Percentiles rank a stretch among this genome's conserved stretches.
Conservation (phyloP, 306 rosid genomes). For the Sophora flavescens region DNA sequence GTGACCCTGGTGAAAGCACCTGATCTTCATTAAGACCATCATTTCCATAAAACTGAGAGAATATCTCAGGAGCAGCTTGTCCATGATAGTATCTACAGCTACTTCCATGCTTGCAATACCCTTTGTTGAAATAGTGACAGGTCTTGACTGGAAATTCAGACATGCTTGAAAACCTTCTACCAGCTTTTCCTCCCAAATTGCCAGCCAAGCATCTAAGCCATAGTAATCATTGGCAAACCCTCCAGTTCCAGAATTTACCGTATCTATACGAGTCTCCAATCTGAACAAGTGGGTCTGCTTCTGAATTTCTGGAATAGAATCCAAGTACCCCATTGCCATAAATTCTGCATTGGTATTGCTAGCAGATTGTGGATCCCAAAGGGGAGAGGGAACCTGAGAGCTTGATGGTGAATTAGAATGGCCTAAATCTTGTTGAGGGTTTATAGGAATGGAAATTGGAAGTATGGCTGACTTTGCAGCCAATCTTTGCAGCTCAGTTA, state of each 20-base stretch:
- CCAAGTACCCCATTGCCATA: constrained; percentile 49
- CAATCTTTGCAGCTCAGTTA: constrained; percentile 57
- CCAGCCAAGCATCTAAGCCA: constrained; percentile 49
- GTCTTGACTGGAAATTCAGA: constrained; percentile 61
- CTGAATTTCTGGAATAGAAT: constrained; percentile 57
- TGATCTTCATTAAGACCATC: constrained; percentile 64
- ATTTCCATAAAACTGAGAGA: constrained; percentile 54
- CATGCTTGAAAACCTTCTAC: constrained; percentile 49
- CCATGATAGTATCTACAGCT: constrained; percentile 79
- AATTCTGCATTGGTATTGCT: constrained; percentile 46
- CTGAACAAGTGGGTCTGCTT: constrained; percentile 53
- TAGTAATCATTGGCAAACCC: constrained; percentile 52
- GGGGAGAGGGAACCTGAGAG: constrained; percentile 47
- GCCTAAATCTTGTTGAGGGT: constrained; percentile 48
- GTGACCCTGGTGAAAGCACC: constrained; percentile 60
- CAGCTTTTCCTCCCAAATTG: constrained; percentile 46
- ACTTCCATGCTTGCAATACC: constrained; percentile 83
- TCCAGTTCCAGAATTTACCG: constrained; percentile 41
- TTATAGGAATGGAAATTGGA: constrained; percentile 41
- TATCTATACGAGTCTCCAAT: constrained; percentile 61
- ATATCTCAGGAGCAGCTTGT: constrained; percentile 55
- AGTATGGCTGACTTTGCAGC: constrained; percentile 48
- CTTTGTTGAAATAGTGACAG: constrained; percentile 83
- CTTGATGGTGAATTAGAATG: constrained; percentile 45
- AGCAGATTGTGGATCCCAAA: constrained; percentile 58